Base-by-base conservation (phyloP, 805 yeast species). In the Teunomyces atbi region DNA sequence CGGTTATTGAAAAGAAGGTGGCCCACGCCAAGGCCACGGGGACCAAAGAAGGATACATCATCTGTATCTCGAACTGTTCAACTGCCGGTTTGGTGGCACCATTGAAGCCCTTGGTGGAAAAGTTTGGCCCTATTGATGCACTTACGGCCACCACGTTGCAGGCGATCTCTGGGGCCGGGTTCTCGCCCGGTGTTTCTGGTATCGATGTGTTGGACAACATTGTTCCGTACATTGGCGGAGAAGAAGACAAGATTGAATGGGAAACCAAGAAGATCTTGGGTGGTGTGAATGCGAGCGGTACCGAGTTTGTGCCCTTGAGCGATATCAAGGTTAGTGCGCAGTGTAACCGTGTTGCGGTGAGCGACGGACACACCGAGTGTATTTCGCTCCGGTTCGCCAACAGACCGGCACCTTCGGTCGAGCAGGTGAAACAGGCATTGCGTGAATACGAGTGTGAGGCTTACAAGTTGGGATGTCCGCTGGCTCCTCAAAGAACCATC, bases 11-110 rank as follows among this genome's bases (percentile, higher is more conserved):
- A 57, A 70, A 79, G 45, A 79, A 79, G 55, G 72, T 84, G 20
- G 66, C 66, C 12, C 74, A 66, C 18, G 84, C 90, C 29, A 74
- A 75, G 55, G 74, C 76, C 21, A 67, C 66, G 6, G 86, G 86
- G 42, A 73, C 75, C 52, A 81, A 72, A 62, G 83, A 84, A 47
- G 99, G 99, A 39, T 89, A 80, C 69, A 86, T 89, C 55, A 84
- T 92, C 39, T 94, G 99, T 73, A 94, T 92, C 62, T 91, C 98
- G 49, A 94, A 94, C 77, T 94, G 99, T 74, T 91, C 98, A 41
- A 94, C 99, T 30, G 99, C 98, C 4, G 98, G 98, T 35, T 76
- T 94, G 47, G 98, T 94, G 16, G 97, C 97, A 11, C 98, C 98
- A 41, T 76, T 94, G 64, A 89, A 89, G 64, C 98, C 99, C n/a